These are phyloP conservation scores for Picea glauca DNA, from an alignment of 75 land plant species.

Conservation along the genomic window DNA sequence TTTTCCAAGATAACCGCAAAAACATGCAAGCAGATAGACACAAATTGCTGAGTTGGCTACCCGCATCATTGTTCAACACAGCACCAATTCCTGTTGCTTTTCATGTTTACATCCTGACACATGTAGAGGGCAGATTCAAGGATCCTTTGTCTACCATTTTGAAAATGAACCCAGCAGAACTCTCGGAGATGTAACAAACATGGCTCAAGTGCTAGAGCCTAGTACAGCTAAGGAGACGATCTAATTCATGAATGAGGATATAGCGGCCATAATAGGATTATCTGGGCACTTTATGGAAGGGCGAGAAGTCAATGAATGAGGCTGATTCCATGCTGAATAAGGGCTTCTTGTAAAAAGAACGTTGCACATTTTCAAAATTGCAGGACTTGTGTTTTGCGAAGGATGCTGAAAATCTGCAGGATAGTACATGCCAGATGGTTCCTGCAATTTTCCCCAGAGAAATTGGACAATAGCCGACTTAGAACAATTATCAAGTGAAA, in stretches of 20 bases:
- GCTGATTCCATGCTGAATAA: neutral
- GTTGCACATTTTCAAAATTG: neutral
- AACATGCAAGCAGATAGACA: neutral
- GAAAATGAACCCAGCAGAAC: neutral
- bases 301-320: neutral
- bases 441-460: neutral
- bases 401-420: neutral
- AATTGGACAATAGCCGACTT: neutral
- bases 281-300: neutral
- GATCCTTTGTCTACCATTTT: neutral
- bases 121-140: neutral
- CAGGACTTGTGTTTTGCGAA: neutral
- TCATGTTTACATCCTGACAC: too few species aligned
- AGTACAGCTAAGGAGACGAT: neutral
- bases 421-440: neutral
- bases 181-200: too few species aligned
- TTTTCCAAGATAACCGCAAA: neutral
- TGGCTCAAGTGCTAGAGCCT: neutral
- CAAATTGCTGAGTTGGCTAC: neutral
- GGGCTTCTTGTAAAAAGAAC: neutral
- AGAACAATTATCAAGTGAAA: neutral
- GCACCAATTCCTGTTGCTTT: neutral
- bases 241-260: constrained; percentile 2
- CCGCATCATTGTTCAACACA: neutral
- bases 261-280: constrained; percentile 3